phyloP scores from a whole-genome alignment of 305 asterid species.

The Solanum hybrid region DNA sequence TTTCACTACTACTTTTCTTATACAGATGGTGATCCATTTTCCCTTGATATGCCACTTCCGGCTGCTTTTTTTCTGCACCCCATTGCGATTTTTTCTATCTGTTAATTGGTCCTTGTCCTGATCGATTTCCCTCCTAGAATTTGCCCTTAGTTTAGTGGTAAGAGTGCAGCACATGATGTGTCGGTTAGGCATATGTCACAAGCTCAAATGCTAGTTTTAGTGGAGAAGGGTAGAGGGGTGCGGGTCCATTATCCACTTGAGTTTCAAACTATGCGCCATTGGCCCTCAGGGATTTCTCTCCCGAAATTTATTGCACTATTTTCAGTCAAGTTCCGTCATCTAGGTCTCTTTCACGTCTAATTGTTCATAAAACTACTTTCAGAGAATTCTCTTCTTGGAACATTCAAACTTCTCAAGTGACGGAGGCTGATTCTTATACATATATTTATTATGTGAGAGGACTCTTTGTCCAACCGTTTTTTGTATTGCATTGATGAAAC shows the following conservation, averaged over 20 bases:
- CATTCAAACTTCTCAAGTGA: not conserved
- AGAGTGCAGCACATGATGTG: not conserved
- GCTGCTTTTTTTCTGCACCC: not conserved
- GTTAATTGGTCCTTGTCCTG: not conserved
- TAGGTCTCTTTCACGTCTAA: not conserved
- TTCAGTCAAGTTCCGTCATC: not conserved
- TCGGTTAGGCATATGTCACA: not conserved
- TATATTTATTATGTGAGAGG: not conserved
- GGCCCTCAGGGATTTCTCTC: not conserved
- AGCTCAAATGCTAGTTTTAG: not conserved
- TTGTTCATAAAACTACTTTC: not conserved
- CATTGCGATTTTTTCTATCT: not conserved
- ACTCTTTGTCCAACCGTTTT: not conserved
- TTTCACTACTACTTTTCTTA: not conserved
- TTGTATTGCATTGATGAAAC: not conserved
- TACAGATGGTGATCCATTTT: not conserved
- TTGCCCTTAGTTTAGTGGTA: not conserved
- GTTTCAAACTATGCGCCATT: not conserved
- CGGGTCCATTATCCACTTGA: not conserved
- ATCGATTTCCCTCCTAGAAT: not conserved
- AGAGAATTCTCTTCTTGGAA: not conserved
- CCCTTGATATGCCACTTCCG: not conserved
- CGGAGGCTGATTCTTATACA: not conserved
- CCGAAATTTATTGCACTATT: not conserved
- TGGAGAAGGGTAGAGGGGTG: not conserved